A percentile compares a stretch with the other conserved stretches of the same genome.
Conservation (phyloP, 2,329 filamentous ascomycete species). For the Calonectria pauciramosa region DNA sequence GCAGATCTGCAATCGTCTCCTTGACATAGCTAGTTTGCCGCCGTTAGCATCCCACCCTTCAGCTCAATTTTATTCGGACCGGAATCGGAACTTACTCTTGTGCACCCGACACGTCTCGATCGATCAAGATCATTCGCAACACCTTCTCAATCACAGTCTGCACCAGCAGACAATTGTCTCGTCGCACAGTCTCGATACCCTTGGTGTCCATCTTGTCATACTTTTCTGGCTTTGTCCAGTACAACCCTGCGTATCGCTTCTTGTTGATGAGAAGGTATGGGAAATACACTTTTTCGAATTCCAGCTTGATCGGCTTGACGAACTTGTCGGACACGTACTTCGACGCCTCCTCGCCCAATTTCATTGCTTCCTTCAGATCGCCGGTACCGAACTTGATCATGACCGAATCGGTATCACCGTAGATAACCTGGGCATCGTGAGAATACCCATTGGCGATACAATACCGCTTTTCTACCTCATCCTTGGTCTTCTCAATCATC, state of each 20-base stretch:
- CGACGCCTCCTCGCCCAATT: conserved; percentile 92
- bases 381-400: conserved; percentile 99
- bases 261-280: conserved; percentile 99
- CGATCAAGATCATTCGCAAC: conserved; percentile 93
- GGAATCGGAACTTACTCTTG: conserved; percentile 79
- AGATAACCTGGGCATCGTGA: conserved; percentile 96
- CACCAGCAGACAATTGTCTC: conserved; percentile 96
- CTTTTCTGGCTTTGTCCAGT: conserved; percentile 94
- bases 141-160: conserved; percentile 99
- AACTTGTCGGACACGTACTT: conserved; percentile 92
- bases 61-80: conserved; percentile 20
- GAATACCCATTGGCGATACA: conserved; percentile 94
- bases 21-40: conserved; percentile 84
- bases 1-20: conserved; percentile 91
- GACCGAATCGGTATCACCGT: conserved; percentile 98
- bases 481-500: conserved; percentile 98
- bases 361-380: conserved; percentile 91
- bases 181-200: conserved; percentile 96
- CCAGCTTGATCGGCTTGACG: conserved; percentile 95
- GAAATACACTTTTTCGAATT: conserved; percentile 99
- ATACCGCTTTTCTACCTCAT: conserved; percentile 92
- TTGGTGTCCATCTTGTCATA: conserved; percentile 99
- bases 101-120: conserved; percentile 89
- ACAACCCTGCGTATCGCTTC: conserved; percentile 98
- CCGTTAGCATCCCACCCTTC: conserved; percentile 52